phyloP scores from a whole-genome alignment of 108 stramenopile genomes.

The Cyclostephanos invisitatus region DNA sequence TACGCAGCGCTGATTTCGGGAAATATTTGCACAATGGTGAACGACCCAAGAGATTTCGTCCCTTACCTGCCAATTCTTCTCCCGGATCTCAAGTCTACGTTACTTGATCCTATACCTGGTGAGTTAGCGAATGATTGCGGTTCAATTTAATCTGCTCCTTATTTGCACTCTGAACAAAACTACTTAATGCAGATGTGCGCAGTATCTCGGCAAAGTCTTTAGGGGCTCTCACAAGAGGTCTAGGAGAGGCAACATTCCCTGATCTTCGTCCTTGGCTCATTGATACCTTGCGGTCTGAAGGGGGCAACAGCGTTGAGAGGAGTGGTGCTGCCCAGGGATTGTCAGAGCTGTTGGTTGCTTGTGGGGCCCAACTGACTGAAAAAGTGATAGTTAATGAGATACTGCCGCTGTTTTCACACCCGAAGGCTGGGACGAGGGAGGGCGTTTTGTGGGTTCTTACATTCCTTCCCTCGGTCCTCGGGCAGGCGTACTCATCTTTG shows the following conservation, averaged over 20 bases:
- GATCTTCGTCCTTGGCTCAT: conserved; percentile 95
- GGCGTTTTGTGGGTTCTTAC: conserved; percentile 99
- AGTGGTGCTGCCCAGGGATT: conserved; percentile 98
- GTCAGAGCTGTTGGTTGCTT: conserved; percentile 87
- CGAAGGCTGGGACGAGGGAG: conserved; percentile 89
- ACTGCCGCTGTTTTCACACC: conserved; percentile 85
- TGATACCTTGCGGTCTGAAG: conserved; percentile 77
- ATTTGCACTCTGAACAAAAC: neutral
- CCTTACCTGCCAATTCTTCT: conserved; percentile 94
- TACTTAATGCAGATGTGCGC: conserved; percentile 13
- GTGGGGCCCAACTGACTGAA: conserved; percentile 67
- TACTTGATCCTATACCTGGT: conserved; percentile 97
- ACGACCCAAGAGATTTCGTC: conserved; percentile 91
- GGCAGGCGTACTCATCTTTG: conserved; percentile 81
- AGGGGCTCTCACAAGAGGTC: conserved; percentile 89
- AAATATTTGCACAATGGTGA: conserved; percentile 97
- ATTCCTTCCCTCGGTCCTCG: conserved; percentile 94
- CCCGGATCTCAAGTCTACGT: conserved; percentile 86
- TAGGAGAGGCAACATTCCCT: conserved; percentile 89
- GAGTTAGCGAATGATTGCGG: conserved; percentile 1
- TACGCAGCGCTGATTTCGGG: conserved; percentile 97
- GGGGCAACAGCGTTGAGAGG: conserved; percentile 88
- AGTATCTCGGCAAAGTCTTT: conserved; percentile 93
- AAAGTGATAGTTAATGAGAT: conserved; percentile 87
- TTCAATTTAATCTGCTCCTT: neutral